Conservation (phyloP, 2,329 filamentous ascomycete genomes). For the Monilinia fructigena region DNA sequence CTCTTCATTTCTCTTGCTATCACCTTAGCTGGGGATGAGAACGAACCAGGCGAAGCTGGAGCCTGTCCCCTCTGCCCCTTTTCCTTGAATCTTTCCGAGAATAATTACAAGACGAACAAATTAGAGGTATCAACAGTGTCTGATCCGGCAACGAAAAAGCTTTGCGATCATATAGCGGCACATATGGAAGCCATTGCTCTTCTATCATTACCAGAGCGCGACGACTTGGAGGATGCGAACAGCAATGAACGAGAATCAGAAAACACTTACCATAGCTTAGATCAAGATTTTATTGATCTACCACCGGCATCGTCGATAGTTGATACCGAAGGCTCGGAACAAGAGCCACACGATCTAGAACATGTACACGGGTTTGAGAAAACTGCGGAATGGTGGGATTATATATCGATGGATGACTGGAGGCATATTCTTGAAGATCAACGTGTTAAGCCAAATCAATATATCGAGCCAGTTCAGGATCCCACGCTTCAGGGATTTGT, state of each 20-base stretch:
- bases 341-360: not conserved
- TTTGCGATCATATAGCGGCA: slow-evolving; percentile 9
- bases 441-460: not conserved
- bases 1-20: not conserved
- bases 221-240: slow-evolving; percentile 6
- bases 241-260: slow-evolving; percentile 14
- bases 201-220: slow-evolving; percentile 14
- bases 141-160: not conserved
- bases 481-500: slow-evolving; percentile 5
- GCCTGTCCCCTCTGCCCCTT: slow-evolving; percentile 11
- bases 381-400: not conserved
- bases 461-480: not conserved
- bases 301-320: not conserved
- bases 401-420: not conserved
- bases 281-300: not conserved
- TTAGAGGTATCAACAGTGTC: not conserved
- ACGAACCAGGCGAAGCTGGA: not conserved
- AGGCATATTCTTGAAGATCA: not conserved
- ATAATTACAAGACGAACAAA: too few species aligned
- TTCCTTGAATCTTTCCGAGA: not conserved
- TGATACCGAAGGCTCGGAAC: not conserved
- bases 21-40: not conserved
- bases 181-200: slow-evolving; percentile 15
- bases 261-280: not conserved
- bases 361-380: not conserved